Evolutionary conservation across 2,329 filamentous ascomycete species (phyloP), one percentile per base, ranked within the genome.

Genomic region (Penicillium psychrosexuale): DNA sequence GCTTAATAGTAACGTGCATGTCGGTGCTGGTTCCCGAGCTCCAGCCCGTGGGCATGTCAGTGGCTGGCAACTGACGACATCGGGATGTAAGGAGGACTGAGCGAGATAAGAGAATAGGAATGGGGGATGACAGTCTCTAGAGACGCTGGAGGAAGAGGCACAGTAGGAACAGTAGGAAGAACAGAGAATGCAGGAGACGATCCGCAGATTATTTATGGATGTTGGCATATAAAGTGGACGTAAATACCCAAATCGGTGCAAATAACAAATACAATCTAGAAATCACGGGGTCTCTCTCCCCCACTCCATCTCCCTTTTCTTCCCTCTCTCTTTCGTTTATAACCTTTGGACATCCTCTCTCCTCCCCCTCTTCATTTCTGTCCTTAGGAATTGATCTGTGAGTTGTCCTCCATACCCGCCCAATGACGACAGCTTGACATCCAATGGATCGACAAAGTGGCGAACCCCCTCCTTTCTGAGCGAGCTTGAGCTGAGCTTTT

Each of bases 401-500:
- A 45, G 42, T 44, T 42, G 11, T 28, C 13, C 24, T 30, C 11
- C 4, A 13, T 33, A 1, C 30, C 28, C 13, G 13, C 27, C 60
- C 57, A 60, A 69, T 69, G 67, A 70, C 66, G 66, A 62, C 61
- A 69, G 49, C 56, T 61, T 67, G 62, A 62, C 66, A 67, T 66
- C 52, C 56, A 53, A 57, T 54, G 57, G 66, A 69, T 69, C 66
- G 63, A 65, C 66, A 51, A 51, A 52, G 63, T 69, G 64, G 64
- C 64, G 22, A 42, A 39, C 30, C 53, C 58, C 55, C 59, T 55
- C 56, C 53, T 58, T 57, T 59, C 8, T 28, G 3, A 13, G 22
- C 19, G 2, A 45, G 28, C 42, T 45, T 12, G 2, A 8, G 3
- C 1, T 24, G 12, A 45, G 17, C 28, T 45, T 15, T 2, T 44